phyloP scores from a whole-genome alignment of 257 asterid genomes.

The Fraxinus anomala region DNA sequence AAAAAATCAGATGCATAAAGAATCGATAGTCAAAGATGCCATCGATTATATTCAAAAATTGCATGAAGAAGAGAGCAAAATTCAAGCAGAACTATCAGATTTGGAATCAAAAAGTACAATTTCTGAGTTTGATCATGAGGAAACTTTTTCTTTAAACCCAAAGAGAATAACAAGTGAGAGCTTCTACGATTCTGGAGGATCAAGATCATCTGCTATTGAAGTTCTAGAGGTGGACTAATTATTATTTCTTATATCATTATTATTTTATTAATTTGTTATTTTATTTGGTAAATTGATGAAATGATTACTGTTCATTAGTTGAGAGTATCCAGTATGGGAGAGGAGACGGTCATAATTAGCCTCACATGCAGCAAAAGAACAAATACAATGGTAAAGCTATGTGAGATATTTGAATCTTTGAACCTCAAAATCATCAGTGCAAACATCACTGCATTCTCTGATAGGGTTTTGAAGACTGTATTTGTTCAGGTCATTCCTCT shows the following conservation, averaged over 20 bases:
- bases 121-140: constrained; percentile 38
- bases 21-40: constrained; percentile 83
- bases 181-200: constrained; percentile 27
- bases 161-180: constrained; percentile 50
- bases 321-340: constrained; percentile 47
- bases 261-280: too few species aligned
- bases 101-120: constrained; percentile 40
- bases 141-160: constrained; percentile 31
- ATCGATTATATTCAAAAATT: constrained; percentile 67
- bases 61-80: constrained; percentile 58
- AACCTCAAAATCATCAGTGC: constrained; percentile 49
- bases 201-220: constrained; percentile 53
- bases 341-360: constrained; percentile 67
- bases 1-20: constrained; percentile 72
- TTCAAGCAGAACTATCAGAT: constrained; percentile 56
- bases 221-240: constrained; percentile 58
- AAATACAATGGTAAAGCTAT: constrained; percentile 75
- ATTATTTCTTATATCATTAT: too few species aligned
- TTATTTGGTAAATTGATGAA: too few species aligned
- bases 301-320: neutral
- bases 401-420: constrained; percentile 74
- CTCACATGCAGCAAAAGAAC: constrained; percentile 65
- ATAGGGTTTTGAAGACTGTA: constrained; percentile 42
- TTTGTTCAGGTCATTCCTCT: constrained; percentile 57
- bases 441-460: neutral